Base-by-base conservation (phyloP, 257 asterid genomes). In the Penstemon barbatus region DNA sequence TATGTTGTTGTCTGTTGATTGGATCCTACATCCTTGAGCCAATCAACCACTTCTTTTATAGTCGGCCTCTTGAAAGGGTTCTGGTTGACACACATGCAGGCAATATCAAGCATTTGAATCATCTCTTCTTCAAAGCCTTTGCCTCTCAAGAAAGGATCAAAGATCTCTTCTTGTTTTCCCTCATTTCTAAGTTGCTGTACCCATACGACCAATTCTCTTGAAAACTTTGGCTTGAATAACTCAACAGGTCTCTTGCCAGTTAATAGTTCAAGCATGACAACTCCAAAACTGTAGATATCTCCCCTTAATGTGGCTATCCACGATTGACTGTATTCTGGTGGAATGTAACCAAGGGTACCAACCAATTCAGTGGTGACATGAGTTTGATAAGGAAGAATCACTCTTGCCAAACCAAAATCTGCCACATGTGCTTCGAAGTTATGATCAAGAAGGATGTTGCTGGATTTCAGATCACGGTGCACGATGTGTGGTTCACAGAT, bases 241-340 rank as follows among this genome's bases (percentile, higher is more conserved):
- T 90, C 97, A 71, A 93, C 85, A 11, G 99, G 97, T 76, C 97
- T 85, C 82, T 80, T 87, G 46, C 99, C 95, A 3, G 95, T 86
- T 69, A 93, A 74, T 25, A 93, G 80, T 60, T 93, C 99, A 12
- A 93, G 94, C 90, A 93, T 70, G 43, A 93, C 96, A 39, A 93
- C 96, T 54, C 99, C 99, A 55, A 93, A 89, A 69, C 99, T 93
- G 73, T 90, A 93, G 55, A 93, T 68, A 72, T 93, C 99, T 65
- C 99, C 99, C 80, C 99, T 81, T 57, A 93, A 81, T 37, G 96
- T 93, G 61, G 99, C 96, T 75, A 89, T 81, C 99, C 96, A 90
- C 5, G 99, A 81, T 66, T 93, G 99, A 75, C 96, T 91, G 77
- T 93, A 93, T 74, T 93, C 99, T 1, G 99, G 99, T 36, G 99